Evolutionary conservation across 2,329 filamentous ascomycete genomes (phyloP).

Genomic region (Cercospora zeina): DNA sequence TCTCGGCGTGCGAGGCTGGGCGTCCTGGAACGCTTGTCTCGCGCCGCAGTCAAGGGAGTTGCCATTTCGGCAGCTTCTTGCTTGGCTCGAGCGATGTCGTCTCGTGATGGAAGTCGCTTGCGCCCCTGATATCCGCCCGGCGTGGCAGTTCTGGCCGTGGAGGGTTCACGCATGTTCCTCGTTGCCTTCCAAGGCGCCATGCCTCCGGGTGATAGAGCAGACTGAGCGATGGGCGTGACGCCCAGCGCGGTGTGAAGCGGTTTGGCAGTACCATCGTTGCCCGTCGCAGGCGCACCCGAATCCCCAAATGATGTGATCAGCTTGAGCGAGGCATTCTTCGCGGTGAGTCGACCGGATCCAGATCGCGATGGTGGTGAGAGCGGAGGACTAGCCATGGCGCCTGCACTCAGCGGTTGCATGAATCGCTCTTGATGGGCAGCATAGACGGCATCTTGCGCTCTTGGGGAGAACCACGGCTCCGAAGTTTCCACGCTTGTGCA

Average conservation of each 20-base stretch:
- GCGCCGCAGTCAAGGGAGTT: conserved; percentile 64
- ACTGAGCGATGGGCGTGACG: conserved; percentile 80
- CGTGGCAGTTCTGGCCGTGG: conserved; percentile 58
- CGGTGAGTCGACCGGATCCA: conserved; percentile 56
- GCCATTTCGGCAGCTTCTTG: conserved; percentile 60
- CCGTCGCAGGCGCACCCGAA: conserved; percentile 56
- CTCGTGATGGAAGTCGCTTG: conserved; percentile 68
- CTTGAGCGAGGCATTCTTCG: conserved; percentile 81
- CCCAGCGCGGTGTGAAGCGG: conserved; percentile 45
- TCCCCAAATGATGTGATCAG: conserved; percentile 87
- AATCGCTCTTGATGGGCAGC: conserved; percentile 54
- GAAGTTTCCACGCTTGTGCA: conserved; percentile 83
- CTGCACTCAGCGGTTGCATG: conserved; percentile 48
- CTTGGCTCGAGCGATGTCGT: conserved; percentile 44
- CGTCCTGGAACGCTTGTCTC: conserved; percentile 43
- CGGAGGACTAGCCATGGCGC: conserved; percentile 63
- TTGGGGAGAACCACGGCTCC: conserved; percentile 85
- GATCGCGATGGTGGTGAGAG: conserved; percentile 69
- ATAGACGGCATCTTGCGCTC: conserved; percentile 62
- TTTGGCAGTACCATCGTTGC: conserved; percentile 13
- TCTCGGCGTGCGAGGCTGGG: conserved; percentile 22
- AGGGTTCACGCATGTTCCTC: conserved; percentile 46
- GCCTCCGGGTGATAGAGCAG: conserved; percentile 66
- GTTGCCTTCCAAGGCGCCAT: conserved; percentile 43
- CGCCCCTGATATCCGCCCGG: conserved; percentile 59